A percentile compares a stretch with the other conserved stretches of the same genome.
phyloP scores from a whole-genome alignment of 495 filamentous ascomycete species.

The Articulospora tetracladia region DNA sequence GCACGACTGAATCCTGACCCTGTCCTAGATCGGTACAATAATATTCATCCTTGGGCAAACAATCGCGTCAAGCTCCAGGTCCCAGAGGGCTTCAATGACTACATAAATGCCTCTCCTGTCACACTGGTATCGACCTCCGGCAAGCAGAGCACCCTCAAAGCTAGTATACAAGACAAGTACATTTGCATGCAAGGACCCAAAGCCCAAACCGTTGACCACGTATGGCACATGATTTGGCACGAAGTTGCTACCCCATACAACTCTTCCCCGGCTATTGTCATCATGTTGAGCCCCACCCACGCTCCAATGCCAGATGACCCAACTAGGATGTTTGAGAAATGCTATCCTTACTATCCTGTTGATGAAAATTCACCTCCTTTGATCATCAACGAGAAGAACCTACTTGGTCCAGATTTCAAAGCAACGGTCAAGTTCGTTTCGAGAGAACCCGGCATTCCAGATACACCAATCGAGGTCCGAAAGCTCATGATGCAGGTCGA shows the following conservation, averaged over 20 bases:
- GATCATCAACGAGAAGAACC: slow-evolving; percentile 54
- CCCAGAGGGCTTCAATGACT: slow-evolving; percentile 74
- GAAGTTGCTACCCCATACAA: slow-evolving; percentile 55
- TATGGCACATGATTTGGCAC: slow-evolving; percentile 96
- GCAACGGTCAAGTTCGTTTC: slow-evolving; percentile 47
- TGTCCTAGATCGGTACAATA: slow-evolving; percentile 72
- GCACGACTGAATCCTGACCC: slow-evolving; percentile 18
- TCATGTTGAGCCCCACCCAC: slow-evolving; percentile 93
- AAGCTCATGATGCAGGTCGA: slow-evolving; percentile 41
- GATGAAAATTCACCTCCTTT: slow-evolving; percentile 47
- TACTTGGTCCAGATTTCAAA: slow-evolving; percentile 59
- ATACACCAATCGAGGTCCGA: slow-evolving; percentile 50
- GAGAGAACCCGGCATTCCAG: slow-evolving; percentile 40
- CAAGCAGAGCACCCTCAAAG: slow-evolving; percentile 46
- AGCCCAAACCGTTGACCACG: slow-evolving; percentile 61
- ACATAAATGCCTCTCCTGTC: slow-evolving; percentile 96
- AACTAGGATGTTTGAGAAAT: slow-evolving; percentile 69
- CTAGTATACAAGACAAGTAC: slow-evolving; percentile 52
- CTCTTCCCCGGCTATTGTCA: slow-evolving; percentile 66
- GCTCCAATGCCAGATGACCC: slow-evolving; percentile 41
- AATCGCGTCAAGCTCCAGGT: slow-evolving; percentile 84
- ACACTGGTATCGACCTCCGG: slow-evolving; percentile 37
- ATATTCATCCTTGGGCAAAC: slow-evolving; percentile 81
- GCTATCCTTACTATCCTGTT: slow-evolving; percentile 83
- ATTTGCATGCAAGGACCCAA: slow-evolving; percentile 80